Evolutionary conservation across 2,329 filamentous ascomycete species (phyloP).

Genomic region (Diaporthe citriasiana): DNA sequence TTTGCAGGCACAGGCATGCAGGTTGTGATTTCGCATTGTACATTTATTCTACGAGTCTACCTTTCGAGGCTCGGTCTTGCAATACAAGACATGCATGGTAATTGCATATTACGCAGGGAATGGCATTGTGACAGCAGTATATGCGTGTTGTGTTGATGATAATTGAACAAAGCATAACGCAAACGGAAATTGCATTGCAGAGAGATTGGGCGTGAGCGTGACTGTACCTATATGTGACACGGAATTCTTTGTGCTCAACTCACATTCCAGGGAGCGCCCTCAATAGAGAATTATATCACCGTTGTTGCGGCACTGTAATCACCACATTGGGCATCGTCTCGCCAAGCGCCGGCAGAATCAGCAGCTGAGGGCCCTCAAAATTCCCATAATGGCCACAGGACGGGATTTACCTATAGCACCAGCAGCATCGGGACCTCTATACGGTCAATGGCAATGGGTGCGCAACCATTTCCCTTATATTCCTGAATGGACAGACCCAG

Average conservation of each 20-base stretch:
- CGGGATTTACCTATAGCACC: background rate
- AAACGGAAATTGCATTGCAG: background rate
- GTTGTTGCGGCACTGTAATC: background rate
- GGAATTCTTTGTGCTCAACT: background rate
- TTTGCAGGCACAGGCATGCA: background rate
- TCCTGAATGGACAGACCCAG: background rate
- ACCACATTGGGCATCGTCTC: too few species aligned
- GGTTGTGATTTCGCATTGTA: constrained; percentile 9
- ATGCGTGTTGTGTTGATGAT: background rate
- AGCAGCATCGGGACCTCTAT: background rate
- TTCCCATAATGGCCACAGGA: background rate
- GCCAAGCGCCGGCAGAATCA: background rate
- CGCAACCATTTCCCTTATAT: background rate
- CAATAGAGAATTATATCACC: background rate
- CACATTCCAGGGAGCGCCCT: background rate
- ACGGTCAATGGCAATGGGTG: background rate
- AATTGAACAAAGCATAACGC: constrained; percentile 15
- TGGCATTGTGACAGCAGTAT: background rate
- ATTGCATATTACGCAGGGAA: background rate
- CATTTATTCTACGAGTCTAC: background rate
- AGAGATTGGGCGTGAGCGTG: background rate
- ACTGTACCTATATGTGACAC: background rate
- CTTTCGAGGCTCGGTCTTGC: background rate
- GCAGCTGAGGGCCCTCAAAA: too few species aligned
- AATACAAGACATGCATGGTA: background rate